A percentile compares a stretch with the other conserved stretches of the same genome.
These are phyloP conservation scores for Cladosporium sp. DNA, from an alignment of 2,329 filamentous ascomycete genomes.

Conservation along the genomic window DNA sequence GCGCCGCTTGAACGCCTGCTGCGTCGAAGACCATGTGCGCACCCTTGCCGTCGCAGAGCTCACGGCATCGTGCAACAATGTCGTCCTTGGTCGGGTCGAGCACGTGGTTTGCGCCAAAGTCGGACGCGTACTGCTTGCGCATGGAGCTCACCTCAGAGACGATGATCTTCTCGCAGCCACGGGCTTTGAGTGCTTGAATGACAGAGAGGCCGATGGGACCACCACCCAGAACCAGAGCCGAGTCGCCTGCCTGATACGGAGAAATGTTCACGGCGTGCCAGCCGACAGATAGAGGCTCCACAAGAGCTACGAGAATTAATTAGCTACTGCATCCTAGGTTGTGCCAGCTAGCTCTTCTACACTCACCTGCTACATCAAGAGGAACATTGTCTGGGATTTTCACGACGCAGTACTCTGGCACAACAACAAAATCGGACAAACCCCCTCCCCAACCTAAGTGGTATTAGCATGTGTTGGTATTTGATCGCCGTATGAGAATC, in stretches of 20 bases:
- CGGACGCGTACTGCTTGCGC: slow-evolving; percentile 51
- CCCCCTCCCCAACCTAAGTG: slow-evolving; percentile 50
- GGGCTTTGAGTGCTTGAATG: slow-evolving; percentile 48
- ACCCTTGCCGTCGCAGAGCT: slow-evolving; percentile 47
- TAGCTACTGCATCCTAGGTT: not conserved
- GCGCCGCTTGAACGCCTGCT: slow-evolving; percentile 53
- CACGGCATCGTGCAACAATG: slow-evolving; percentile 45
- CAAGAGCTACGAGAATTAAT: slow-evolving; percentile 42
- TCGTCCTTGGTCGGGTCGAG: slow-evolving; percentile 53
- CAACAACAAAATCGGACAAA: slow-evolving; percentile 52
- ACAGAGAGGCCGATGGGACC: slow-evolving; percentile 56
- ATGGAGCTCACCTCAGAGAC: slow-evolving; percentile 52
- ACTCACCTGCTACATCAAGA: slow-evolving; percentile 49
- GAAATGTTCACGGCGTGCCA: slow-evolving; percentile 58
- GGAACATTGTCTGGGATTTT: slow-evolving; percentile 53
- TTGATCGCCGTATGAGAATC: not conserved
- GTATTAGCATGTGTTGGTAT: slow-evolving; percentile 12
- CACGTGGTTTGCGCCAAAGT: slow-evolving; percentile 55
- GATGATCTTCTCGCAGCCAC: slow-evolving; percentile 51
- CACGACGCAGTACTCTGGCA: slow-evolving; percentile 49
- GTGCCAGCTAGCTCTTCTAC: not conserved
- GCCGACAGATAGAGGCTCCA: slow-evolving; percentile 57
- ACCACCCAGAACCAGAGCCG: slow-evolving; percentile 53
- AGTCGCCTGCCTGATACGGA: slow-evolving; percentile 48
- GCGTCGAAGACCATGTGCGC: slow-evolving; percentile 55